Percentiles rank a stretch among this genome's conserved stretches.
phyloP scores from a whole-genome alignment of 768 basidiomycete species.

The Naganishia vaughanmartiniae region DNA sequence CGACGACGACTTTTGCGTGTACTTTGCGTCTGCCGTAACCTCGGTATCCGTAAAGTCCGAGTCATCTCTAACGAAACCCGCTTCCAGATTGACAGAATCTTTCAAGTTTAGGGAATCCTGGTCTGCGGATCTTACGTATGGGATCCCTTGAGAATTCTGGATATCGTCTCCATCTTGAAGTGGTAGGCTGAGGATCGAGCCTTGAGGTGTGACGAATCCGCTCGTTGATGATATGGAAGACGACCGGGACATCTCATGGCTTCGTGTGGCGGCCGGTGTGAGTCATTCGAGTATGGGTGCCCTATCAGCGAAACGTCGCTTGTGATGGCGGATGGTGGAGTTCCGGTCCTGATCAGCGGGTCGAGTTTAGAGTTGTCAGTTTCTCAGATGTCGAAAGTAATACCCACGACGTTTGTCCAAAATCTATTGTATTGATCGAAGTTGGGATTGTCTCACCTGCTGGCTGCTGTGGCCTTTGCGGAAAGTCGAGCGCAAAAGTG shows the following conservation, averaged over 20 bases:
- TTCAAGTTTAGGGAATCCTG: neutral
- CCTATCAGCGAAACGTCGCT: neutral
- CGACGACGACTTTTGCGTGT: neutral
- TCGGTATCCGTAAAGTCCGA: neutral
- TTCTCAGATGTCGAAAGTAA: too few relatives aligned
- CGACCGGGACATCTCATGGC: slow-evolving; percentile 20
- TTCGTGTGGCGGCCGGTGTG: neutral
- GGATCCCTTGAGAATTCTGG: neutral
- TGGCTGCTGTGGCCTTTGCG: too few relatives aligned
- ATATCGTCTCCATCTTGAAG: slow-evolving; percentile 10
- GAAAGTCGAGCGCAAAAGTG: too few relatives aligned
- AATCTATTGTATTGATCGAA: too few relatives aligned
- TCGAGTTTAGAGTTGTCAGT: neutral
- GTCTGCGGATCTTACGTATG: too few relatives aligned
- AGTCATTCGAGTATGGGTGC: neutral
- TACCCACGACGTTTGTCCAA: too few relatives aligned
- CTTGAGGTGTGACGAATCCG: slow-evolving; percentile 21
- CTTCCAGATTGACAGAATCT: neutral
- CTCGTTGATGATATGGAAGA: slow-evolving; percentile 20
- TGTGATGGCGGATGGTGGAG: too few relatives aligned
- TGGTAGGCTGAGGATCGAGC: neutral
- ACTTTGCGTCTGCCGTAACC: neutral
- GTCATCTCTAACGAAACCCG: slow-evolving; percentile 1
- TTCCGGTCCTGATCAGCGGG: neutral
- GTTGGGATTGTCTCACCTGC: too few relatives aligned